Base-by-base conservation (phyloP, 2,329 filamentous ascomycete species). In the Alternaria triticimaculans region DNA sequence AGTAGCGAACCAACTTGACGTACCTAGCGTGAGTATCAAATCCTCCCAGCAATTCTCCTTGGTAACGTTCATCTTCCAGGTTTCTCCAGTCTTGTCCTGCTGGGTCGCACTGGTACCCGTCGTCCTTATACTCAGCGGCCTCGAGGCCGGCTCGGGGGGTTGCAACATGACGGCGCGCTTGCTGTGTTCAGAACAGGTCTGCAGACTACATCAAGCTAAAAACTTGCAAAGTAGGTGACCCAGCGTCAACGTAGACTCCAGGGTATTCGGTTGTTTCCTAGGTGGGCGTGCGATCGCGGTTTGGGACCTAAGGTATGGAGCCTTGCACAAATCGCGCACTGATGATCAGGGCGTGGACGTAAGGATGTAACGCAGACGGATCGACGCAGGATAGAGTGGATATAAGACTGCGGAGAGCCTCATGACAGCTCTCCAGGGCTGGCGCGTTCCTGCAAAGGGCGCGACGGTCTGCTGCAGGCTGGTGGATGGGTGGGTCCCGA, bases 11-110 rank as follows among this genome's bases (percentile, higher is more conserved):
- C 37, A 49, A 50, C 51, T 41, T 33, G 14, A 76, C 76, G 5
- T 77, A 80, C 78, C 78, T 53, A 84, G 71, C 1, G 83, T 83
- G 56, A 85, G 69, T 45, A 85, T 84, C 37, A 82, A 79, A 56
- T 83, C 82, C 55, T 83, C 80, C 83, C 83, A 85, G 48, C 83
- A 79, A 69, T 84, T 83, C 20, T 82, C 76, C 20, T 72, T 66
- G 44, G 68, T 73, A 5, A 84, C 80, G 6, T 71, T 66, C 63
- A 74, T 71, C 44, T 81, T 78, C 83, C 83, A 85, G 37, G 78
- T 76, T 53, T 78, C 73, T 18, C 83, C 83, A 12, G 81, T 78
- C 67, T 81, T 82, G 65, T 83, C 81, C 45, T 75, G 70, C 26
- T 72, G 72, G 4, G 78, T 76, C 46, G 75, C 78, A 62, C 72